phyloP scores from a whole-genome alignment of 2,329 filamentous ascomycete species.

The Thermothelomyces thermophilus region DNA sequence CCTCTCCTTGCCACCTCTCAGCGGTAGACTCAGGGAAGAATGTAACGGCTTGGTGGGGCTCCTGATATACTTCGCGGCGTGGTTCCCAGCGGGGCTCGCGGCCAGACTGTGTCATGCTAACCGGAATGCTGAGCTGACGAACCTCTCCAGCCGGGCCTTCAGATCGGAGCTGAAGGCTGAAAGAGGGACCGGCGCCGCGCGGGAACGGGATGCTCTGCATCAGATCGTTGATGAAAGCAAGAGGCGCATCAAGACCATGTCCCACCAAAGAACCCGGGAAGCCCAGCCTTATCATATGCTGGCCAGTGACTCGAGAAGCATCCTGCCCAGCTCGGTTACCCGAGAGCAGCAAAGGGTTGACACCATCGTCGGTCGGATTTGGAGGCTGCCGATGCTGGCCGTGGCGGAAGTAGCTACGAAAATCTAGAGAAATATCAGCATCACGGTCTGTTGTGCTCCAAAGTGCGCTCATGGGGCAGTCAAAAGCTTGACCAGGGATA shows the following conservation, averaged over 20 bases:
- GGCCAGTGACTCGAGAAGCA: constrained; percentile 41
- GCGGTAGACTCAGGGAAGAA: constrained; percentile 68
- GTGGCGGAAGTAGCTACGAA: constrained; percentile 45
- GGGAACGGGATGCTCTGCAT: constrained; percentile 48
- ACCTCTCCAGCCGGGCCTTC: constrained; percentile 43
- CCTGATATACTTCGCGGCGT: constrained; percentile 46
- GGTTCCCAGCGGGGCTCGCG: constrained; percentile 42
- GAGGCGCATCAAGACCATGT: constrained; percentile 41
- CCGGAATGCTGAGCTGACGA: constrained; percentile 44
- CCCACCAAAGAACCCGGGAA: constrained; percentile 42
- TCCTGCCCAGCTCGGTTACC: constrained; percentile 39
- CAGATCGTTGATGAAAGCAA: constrained; percentile 50
- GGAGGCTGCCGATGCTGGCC: constrained; percentile 49
- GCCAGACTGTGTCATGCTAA: constrained; percentile 27
- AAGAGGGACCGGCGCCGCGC: constrained; percentile 42
- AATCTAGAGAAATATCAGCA: constrained; percentile 34
- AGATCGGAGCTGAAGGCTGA: constrained; percentile 55
- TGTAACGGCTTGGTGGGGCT: constrained; percentile 66
- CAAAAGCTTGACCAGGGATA: neutral
- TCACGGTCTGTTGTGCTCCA: neutral
- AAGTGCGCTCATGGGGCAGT: neutral
- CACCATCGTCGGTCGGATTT: constrained; percentile 66
- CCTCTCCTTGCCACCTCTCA: constrained; percentile 82
- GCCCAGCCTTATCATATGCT: constrained; percentile 48
- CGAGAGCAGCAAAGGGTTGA: constrained; percentile 79